Evolutionary conservation across 805 yeast genomes (phyloP), one percentile per base, ranked within the genome.

Genomic region (Barnettozyma populi): DNA sequence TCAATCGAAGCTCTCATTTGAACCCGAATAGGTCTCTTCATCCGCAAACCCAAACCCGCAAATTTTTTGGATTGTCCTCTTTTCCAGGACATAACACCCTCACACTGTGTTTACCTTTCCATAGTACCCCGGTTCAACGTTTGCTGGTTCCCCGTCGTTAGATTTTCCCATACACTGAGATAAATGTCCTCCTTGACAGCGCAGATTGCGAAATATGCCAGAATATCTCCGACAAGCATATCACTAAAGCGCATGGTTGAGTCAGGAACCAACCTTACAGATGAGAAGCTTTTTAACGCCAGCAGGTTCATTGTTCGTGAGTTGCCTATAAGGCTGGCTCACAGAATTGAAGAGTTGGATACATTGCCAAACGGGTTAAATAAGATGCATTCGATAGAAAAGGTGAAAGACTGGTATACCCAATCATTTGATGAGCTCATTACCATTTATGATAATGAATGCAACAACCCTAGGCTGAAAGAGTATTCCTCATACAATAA

Each of bases 231-330:
- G 40, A 86, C 95, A 2, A 90, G 95, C 1, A 88, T 89, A 3
- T 82, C 90, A 3, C 69, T 89, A 51, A 74, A 89, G 49, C 96
- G 88, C 64, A 88, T 89, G 96, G 96, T 89, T 18, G 94, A 86
- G 61, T 86, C 89, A 68, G 96, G 97, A 3, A 81, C 84, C 9
- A 71, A 76, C 40, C 94, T 96, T 7, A 74, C 79, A 29, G 86
- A 86, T 13, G 96, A 95, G 3, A 78, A 86, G 10, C 69, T 87
- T 36, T 90, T 85, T 63, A 75, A 86, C 41, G 96, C 96, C 0
- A 84, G 90, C 7, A 86, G 84, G 63, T 89, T 89, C 61, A 81
- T 86, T 9, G 87, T 85, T 1, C 88, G 87, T 60, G 97, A 90
- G 64, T 73, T 90, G 32, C 96, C 96, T 1, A 86, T 89, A 37